Conservation (phyloP, 768 basidiomycete genomes). For the Cantharellus anzutake region DNA sequence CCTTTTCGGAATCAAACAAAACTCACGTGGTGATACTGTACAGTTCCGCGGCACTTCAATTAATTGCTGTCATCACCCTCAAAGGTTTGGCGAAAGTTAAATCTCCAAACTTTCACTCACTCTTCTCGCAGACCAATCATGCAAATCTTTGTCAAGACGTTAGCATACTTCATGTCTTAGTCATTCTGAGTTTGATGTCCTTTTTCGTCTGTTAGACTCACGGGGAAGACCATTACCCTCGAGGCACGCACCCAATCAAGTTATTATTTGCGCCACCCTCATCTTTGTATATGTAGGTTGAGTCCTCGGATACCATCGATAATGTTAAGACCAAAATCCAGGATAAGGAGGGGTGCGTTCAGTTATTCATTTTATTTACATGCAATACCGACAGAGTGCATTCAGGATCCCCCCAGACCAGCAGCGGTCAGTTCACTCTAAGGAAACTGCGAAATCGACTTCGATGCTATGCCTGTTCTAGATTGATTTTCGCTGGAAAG, state of each 20-base stretch:
- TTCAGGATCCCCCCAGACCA: slow-evolving; percentile 80
- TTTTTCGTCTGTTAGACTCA: slow-evolving; percentile 13
- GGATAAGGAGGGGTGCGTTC: slow-evolving; percentile 13
- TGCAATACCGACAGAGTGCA: neutral
- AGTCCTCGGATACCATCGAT: slow-evolving; percentile 21
- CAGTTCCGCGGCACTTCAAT: neutral
- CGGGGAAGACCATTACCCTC: slow-evolving; percentile 74
- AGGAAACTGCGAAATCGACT: neutral
- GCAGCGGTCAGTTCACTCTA: slow-evolving; percentile 26
- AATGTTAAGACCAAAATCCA: slow-evolving; percentile 18
- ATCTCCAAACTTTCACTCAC: neutral
- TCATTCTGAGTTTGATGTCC: neutral
- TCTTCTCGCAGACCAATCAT: slow-evolving; percentile 14
- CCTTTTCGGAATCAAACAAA: neutral
- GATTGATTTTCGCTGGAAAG: slow-evolving; percentile 94
- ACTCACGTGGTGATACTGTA: neutral
- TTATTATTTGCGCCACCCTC: slow-evolving; percentile 85
- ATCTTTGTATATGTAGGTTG: slow-evolving; percentile 36
- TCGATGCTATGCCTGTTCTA: slow-evolving; percentile 7
- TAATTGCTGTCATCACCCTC: neutral
- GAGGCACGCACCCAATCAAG: slow-evolving; percentile 76
- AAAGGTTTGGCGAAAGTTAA: neutral
- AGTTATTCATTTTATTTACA: neutral
- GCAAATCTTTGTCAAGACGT: slow-evolving; percentile 76
- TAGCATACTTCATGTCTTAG: slow-evolving; percentile 41